Evolutionary conservation across 1,284 basidiomycete species (phyloP), one percentile per base, ranked within the genome.

Genomic region (Schizopora paradoxa): DNA sequence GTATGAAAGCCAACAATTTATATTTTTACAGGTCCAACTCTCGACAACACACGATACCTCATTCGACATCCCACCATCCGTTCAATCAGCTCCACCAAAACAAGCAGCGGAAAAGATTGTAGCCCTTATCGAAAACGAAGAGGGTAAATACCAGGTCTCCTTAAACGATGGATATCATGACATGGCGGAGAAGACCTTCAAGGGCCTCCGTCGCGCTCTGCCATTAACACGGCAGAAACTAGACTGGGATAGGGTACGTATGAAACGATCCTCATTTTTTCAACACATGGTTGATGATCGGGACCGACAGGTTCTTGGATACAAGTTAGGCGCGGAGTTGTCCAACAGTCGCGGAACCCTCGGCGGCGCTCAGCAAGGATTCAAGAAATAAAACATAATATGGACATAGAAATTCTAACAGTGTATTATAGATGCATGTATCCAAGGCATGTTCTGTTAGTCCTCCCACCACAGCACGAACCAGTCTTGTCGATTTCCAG

Each of bases 161-260:
- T 63, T 96, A 50, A 86, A 81, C 55, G 83, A 86, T 38, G 77
- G 84, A 14, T 95, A 95, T 59, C 77, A 79, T 26, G 81, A 87
- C 54, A 84, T 97, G 77, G 77, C 86, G 37, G 91, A 95, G 59
- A 91, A 90, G 67, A 86, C 87, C 0, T 96, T 96, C 76, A 89
- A 90, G 64, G 82, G 86, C 6, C 70, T 97, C 44, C 74, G 93
- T 55, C 76, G 93, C 38, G 90, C 91, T 1, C 65, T 97, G 49
- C 93, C 93, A 0, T 72, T 96, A 60, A 95, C 91, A n/a, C 76
- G 89, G 55, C 88, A 91, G 61, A 94, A 94, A 66, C 67, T 95
- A 41, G 91, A 95, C 54, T 95, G 92, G 93, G 91, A 93, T 53
- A 91, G 86, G 73, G 90, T 90, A 47, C 35, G 71, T 50, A n/a